Evolutionary conservation across 139 green algal species (phyloP).

Genomic region (Chlamydomonas schloesseri): DNA sequence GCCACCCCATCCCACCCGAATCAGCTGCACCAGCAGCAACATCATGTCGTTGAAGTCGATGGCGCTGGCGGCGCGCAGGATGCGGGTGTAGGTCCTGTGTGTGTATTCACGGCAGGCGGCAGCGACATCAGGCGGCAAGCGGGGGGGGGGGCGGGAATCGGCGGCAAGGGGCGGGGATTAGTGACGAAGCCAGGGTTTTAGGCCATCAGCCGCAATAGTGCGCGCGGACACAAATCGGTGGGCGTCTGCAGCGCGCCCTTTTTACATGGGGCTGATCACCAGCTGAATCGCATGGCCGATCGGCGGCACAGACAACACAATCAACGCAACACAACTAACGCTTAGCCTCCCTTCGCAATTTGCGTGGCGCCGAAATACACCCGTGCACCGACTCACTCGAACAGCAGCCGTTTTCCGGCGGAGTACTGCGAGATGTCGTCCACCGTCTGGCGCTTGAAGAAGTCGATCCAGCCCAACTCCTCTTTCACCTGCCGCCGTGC

Average conservation of each 20-base stretch:
- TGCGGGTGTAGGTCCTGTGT: neutral
- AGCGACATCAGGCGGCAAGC: neutral
- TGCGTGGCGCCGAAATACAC: too few relatives aligned
- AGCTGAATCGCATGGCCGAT: too few relatives aligned
- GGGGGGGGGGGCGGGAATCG: too few relatives aligned
- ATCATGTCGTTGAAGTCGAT: slow-evolving; percentile 62
- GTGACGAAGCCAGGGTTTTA: too few relatives aligned
- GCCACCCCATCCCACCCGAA: neutral
- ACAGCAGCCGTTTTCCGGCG: neutral
- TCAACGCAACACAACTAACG: too few relatives aligned
- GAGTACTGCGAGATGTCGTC: neutral
- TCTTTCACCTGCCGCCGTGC: neutral
- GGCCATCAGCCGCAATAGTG: too few relatives aligned
- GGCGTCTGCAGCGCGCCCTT: too few relatives aligned
- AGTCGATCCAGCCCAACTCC: neutral
- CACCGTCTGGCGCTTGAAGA: neutral
- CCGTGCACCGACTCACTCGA: neutral
- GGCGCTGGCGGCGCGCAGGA: slow-evolving; percentile 36
- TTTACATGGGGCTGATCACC: too few relatives aligned
- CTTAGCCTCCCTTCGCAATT: too few relatives aligned
- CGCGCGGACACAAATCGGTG: too few relatives aligned
- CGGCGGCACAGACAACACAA: too few relatives aligned
- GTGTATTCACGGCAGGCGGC: neutral
- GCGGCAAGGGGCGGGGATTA: too few relatives aligned
- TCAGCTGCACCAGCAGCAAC: neutral